Evolutionary conservation across 2,329 filamentous ascomycete genomes (phyloP).

Genomic region (Epichloe brachyelytri): DNA sequence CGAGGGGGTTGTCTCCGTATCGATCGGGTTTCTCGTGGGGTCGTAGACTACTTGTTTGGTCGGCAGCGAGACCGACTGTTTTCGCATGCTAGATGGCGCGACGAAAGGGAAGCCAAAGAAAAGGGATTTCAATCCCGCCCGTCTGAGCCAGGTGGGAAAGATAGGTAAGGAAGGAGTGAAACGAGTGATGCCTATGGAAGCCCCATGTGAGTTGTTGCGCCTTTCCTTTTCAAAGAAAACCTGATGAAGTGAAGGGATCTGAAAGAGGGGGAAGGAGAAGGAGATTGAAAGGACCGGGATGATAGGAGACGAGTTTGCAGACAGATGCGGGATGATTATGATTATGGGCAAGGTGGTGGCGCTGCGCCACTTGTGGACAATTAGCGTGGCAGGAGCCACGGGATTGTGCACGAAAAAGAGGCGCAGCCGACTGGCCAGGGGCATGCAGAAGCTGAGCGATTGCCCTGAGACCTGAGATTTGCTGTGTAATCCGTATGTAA

Average conservation of each 20-base stretch:
- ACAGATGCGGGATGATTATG: too few species aligned
- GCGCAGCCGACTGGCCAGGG: too few species aligned
- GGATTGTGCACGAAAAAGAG: too few species aligned
- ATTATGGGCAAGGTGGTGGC: background rate
- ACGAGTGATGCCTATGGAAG: constrained; percentile 15
- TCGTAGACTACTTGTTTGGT: constrained; percentile 46
- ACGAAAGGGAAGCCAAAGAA: constrained; percentile 5
- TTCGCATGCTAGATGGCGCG: constrained; percentile 39
- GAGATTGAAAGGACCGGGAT: background rate
- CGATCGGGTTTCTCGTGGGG: constrained; percentile 51
- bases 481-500: too few species aligned
- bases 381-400: too few species aligned
- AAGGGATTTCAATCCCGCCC: constrained; percentile 1
- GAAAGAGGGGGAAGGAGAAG: background rate
- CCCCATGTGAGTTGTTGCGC: background rate
- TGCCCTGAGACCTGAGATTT: too few species aligned
- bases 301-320: background rate
- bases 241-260: background rate
- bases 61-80: constrained; percentile 51
- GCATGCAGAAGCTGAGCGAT: too few species aligned
- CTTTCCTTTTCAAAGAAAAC: background rate
- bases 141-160: background rate
- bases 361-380: too few species aligned
- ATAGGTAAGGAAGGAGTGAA: constrained; percentile 8
- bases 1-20: constrained; percentile 38